Evolutionary conservation across 2,329 filamentous ascomycete species (phyloP), one percentile per base, ranked within the genome.

Genomic region (Aspergillus carbonarius): DNA sequence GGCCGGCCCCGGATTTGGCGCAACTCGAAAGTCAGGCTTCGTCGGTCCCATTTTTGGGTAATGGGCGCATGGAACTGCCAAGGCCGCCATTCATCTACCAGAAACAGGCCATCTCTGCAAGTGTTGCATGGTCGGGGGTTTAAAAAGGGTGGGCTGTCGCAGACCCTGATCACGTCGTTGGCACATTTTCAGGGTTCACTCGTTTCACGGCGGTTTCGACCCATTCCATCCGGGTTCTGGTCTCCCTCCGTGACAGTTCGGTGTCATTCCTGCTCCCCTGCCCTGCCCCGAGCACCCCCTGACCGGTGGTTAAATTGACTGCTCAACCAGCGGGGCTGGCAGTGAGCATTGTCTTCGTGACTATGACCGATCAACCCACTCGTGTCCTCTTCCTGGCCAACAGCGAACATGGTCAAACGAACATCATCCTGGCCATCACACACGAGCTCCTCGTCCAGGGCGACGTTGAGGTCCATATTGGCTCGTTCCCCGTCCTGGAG

Each of bases 361-460:
- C 8, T 6, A 69, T 70, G 65, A 18, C 60, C 32, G 34, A 57
- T 34, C 48, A 57, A 25, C 56, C 39, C 23, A 64, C 56, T 34
- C 63, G 54, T 4, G 69, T 80, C 8, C 67, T 82, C 1, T 74
- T 82, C 42, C 63, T 82, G 40, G 78, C 79, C 3, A 81, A 78
- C 62, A 71, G 73, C 52, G 80, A 82, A 57, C 73, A 75, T 58
- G 80, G 81, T 4, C 77, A 81, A 57, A 75, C 77, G 17, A 82
- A 81, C 63, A 75, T 82, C 23, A 72, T 79, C 35, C 60, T 83
- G 6, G 80, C 80, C 6, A 73, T 77, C 0, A 70, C 70, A 4
- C 71, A 78, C 35, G 78, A 78, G 27, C 68, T 82, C 0, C 61
- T 78, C 1, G 64, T 69, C 4, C 66, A 72, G 5, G 70, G 72